These are phyloP conservation scores for Waltergamsia citrina DNA, from an alignment of 2,329 filamentous ascomycete genomes.

Conservation along the genomic window DNA sequence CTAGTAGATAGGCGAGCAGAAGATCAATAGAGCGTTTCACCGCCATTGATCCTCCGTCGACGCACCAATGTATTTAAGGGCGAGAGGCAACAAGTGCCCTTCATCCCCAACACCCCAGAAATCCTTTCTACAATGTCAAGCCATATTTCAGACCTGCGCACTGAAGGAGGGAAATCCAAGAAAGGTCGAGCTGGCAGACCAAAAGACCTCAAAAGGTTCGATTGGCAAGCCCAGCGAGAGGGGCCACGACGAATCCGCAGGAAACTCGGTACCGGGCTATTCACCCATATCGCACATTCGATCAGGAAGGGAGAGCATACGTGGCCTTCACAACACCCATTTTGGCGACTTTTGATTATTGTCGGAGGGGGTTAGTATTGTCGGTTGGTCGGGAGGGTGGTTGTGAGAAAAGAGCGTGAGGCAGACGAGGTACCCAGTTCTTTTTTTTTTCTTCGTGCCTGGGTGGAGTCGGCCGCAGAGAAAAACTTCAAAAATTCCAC, in stretches of 20 bases:
- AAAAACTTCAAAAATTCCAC: constrained; percentile 8
- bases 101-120: constrained; percentile 71
- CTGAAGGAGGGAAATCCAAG: constrained; percentile 51
- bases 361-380: constrained; percentile 28
- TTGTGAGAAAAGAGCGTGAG: constrained; percentile 4
- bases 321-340: constrained; percentile 41
- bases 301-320: constrained; percentile 40
- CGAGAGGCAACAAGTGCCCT: constrained; percentile 51
- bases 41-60: constrained; percentile 1
- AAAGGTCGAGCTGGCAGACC: constrained; percentile 70
- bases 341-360: constrained; percentile 26
- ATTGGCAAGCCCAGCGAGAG: constrained; percentile 57
- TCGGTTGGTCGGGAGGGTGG: constrained; percentile 8
- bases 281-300: constrained; percentile 19
- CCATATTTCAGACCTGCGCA: constrained; percentile 31
- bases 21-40: constrained; percentile 5
- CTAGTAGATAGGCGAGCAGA: constrained; percentile 18
- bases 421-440: background rate
- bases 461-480: background rate
- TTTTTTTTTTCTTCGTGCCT: constrained; percentile 8
- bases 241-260: constrained; percentile 72
- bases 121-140: constrained; percentile 48
- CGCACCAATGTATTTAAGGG: constrained; percentile 66
- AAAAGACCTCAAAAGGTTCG: constrained; percentile 12
- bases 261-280: constrained; percentile 39